Evolutionary conservation across 306 rosid species (phyloP).

Genomic region (Fragaria ananassa): DNA sequence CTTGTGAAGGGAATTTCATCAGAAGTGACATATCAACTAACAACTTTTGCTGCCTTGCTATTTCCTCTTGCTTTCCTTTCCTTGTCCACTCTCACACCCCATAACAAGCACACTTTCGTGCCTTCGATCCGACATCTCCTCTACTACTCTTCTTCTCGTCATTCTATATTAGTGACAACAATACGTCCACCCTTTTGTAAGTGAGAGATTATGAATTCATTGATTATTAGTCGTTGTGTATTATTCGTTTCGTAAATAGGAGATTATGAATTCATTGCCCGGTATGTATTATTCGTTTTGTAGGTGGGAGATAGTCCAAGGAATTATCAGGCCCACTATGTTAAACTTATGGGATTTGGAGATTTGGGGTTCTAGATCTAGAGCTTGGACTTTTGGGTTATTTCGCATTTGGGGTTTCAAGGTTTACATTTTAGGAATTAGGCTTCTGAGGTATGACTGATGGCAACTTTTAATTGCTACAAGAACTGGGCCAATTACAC

Average conservation of each 20-base stretch:
- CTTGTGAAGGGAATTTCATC: slow-evolving; percentile 7
- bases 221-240: too few relatives aligned
- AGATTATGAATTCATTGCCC: neutral
- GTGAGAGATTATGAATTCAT: neutral
- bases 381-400: too few relatives aligned
- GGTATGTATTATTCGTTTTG: too few relatives aligned
- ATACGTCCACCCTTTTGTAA: too few relatives aligned
- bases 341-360: too few relatives aligned
- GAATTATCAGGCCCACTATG: too few relatives aligned
- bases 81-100: slow-evolving; percentile 12
- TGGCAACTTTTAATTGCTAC: neutral
- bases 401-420: neutral
- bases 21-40: slow-evolving; percentile 13
- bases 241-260: too few relatives aligned
- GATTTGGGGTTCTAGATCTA: too few relatives aligned
- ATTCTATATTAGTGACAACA: neutral
- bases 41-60: slow-evolving; percentile 14
- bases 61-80: slow-evolving; percentile 20
- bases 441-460: neutral
- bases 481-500: slow-evolving; percentile 16
- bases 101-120: neutral
- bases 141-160: neutral
- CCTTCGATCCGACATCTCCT: neutral
- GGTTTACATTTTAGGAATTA: neutral
- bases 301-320: too few relatives aligned